phyloP scores from a whole-genome alignment of 352 stramenopile genomes.

The Elongisporangium anandrum region DNA sequence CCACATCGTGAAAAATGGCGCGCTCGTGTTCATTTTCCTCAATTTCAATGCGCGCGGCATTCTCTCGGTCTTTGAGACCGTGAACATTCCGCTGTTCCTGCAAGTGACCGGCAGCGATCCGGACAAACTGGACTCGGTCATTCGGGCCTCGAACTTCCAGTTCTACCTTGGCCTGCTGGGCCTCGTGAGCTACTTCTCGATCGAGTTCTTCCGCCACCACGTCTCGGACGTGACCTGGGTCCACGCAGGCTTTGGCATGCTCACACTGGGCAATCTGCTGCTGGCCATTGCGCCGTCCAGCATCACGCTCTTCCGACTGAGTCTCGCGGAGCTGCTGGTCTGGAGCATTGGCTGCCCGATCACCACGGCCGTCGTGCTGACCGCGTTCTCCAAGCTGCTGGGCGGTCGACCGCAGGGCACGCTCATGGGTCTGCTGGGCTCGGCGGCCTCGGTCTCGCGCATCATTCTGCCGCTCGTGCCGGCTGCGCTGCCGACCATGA shows the following conservation, averaged over 20 bases:
- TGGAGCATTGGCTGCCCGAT: conserved; percentile 81
- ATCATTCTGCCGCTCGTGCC: conserved; percentile 73
- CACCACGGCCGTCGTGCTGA: conserved; percentile 67
- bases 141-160: conserved; percentile 78
- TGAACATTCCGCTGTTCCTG: conserved; percentile 78
- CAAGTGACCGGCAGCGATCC: conserved; percentile 61
- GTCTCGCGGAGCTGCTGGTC: conserved; percentile 60
- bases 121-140: conserved; percentile 38
- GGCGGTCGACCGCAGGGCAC: conserved; percentile 70
- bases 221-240: conserved; percentile 73
- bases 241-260: conserved; percentile 57
- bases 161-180: conserved; percentile 74
- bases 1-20: conserved; percentile 66
- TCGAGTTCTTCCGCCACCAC: conserved; percentile 67
- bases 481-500: conserved; percentile 55
- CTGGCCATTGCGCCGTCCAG: conserved; percentile 35
- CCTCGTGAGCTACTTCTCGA: conserved; percentile 71
- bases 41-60: conserved; percentile 78
- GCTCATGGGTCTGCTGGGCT: conserved; percentile 75
- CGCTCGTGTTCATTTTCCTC: conserved; percentile 73
- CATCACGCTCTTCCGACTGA: conserved; percentile 46
- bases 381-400: conserved; percentile 76
- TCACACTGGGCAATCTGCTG: conserved; percentile 53
- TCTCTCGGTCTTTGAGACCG: conserved; percentile 78
- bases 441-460: conserved; percentile 65